A percentile compares a stretch with the other conserved stretches of the same genome.
Evolutionary conservation across 2,329 filamentous ascomycete species (phyloP).

Genomic region (Aspergillus neoniger): DNA sequence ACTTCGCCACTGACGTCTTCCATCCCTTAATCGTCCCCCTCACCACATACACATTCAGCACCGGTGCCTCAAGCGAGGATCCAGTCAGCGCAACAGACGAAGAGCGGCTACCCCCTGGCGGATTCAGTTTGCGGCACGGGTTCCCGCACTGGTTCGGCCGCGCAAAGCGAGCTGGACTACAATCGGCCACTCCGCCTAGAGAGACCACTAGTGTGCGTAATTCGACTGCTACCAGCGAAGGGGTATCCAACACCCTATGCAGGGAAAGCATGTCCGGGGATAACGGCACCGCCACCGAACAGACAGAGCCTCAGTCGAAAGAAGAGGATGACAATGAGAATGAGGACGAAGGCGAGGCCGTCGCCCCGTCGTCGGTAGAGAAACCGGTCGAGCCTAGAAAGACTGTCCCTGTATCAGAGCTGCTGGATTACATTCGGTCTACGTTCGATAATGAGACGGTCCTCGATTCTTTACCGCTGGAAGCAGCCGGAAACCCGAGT

Average conservation of each 20-base stretch:
- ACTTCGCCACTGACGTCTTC: constrained; percentile 90
- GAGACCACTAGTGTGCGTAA: constrained; percentile 47
- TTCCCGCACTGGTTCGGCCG: constrained; percentile 88
- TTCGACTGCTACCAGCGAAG: constrained; percentile 7
- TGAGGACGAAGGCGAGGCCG: not conserved
- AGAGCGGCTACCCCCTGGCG: constrained; percentile 80
- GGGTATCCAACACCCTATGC: not conserved
- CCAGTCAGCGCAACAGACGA: constrained; percentile 82
- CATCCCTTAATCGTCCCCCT: constrained; percentile 89
- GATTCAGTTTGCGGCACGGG: constrained; percentile 85
- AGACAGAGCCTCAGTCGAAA: not conserved
- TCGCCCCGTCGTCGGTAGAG: constrained; percentile 5
- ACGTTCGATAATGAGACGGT: constrained; percentile 77
- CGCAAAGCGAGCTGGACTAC: constrained; percentile 47
- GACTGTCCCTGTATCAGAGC: constrained; percentile 61
- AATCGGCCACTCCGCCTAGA: constrained; percentile 40
- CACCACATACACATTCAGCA: constrained; percentile 92
- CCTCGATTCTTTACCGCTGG: constrained; percentile 75
- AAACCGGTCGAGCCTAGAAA: constrained; percentile 32
- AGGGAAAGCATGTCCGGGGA: not conserved
- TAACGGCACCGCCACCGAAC: not conserved
- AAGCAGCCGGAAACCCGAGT: constrained; percentile 83
- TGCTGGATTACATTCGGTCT: constrained; percentile 78
- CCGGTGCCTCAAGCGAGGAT: constrained; percentile 71
- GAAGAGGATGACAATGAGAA: not conserved